A percentile compares a stretch with the other conserved stretches of the same genome.
Evolutionary conservation across 2,329 filamentous ascomycete species (phyloP).

Genomic region (Neurospora crassa): DNA sequence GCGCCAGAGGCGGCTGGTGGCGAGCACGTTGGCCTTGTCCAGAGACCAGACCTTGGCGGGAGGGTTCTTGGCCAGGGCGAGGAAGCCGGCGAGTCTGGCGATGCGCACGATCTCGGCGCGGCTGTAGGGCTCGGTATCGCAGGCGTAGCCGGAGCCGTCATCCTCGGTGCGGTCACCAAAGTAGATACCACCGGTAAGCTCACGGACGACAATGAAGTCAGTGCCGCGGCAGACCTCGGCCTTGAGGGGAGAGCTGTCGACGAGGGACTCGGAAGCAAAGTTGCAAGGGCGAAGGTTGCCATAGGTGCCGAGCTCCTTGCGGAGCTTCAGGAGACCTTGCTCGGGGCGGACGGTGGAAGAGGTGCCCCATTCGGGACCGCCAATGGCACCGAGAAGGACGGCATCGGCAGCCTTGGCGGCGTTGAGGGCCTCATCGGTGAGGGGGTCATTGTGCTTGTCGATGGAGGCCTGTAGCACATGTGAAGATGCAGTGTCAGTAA

Average conservation of each 20-base stretch:
- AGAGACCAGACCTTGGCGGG: conserved; percentile 74
- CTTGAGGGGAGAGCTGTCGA: conserved; percentile 81
- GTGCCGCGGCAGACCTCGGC: conserved; percentile 75
- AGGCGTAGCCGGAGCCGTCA: conserved; percentile 63
- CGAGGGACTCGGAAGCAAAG: conserved; percentile 80
- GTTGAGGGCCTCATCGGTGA: conserved; percentile 73
- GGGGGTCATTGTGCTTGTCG: conserved; percentile 64
- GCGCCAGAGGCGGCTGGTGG: conserved; percentile 81
- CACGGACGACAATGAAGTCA: conserved; percentile 87
- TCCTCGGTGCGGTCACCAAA: conserved; percentile 82
- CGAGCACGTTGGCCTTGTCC: conserved; percentile 95
- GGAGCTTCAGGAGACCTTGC: conserved; percentile 80
- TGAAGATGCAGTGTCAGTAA: not conserved
- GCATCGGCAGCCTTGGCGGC: conserved; percentile 82
- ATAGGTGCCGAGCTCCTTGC: conserved; percentile 89
- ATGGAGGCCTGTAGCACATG: conserved; percentile 63
- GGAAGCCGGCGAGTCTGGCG: conserved; percentile 67
- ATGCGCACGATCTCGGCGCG: conserved; percentile 81
- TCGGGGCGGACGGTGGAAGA: conserved; percentile 73
- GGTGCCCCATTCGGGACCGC: conserved; percentile 94
- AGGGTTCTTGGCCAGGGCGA: conserved; percentile 68
- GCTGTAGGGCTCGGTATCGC: conserved; percentile 83
- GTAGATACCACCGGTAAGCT: conserved; percentile 89
- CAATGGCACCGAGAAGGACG: conserved; percentile 86
- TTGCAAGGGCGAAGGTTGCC: conserved; percentile 94